phyloP scores from a whole-genome alignment of 805 yeast species.

The Babjeviella inositovora region DNA sequence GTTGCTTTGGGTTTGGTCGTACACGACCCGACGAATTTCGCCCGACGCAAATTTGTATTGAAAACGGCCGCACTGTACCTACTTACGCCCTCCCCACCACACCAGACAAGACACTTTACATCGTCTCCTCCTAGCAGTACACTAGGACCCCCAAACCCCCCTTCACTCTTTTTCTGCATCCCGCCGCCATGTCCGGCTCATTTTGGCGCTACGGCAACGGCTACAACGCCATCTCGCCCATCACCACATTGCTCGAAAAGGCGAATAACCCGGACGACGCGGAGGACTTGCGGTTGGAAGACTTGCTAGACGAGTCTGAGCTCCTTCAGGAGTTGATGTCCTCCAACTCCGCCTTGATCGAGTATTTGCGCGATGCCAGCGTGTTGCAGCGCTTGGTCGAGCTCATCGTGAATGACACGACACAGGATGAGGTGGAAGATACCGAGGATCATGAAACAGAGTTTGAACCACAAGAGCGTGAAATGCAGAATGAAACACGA shows the following conservation, averaged over 20 bases:
- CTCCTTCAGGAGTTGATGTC: conserved; percentile 57
- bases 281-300: conserved; percentile 20
- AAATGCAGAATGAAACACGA: conserved; percentile 4
- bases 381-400: conserved; percentile 54
- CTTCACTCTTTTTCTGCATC: too few species aligned
- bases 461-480: conserved; percentile 5
- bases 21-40: too few species aligned
- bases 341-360: conserved; percentile 61
- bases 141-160: too few species aligned
- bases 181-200: conserved; percentile 1
- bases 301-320: conserved; percentile 61
- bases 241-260: conserved; percentile 6
- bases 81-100: too few species aligned
- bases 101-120: too few species aligned
- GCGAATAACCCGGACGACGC: conserved; percentile 5
- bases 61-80: too few species aligned
- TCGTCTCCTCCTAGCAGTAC: too few species aligned
- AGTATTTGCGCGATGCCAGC: conserved; percentile 66
- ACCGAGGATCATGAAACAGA: conserved; percentile 2
- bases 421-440: conserved; percentile 3
- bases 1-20: too few species aligned
- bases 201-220: conserved; percentile 1
- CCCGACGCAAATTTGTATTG: too few species aligned
- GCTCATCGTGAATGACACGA: conserved; percentile 25
- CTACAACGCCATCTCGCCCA: neutral